phyloP scores from a whole-genome alignment of 306 rosid species.

The Acacia confusa region DNA sequence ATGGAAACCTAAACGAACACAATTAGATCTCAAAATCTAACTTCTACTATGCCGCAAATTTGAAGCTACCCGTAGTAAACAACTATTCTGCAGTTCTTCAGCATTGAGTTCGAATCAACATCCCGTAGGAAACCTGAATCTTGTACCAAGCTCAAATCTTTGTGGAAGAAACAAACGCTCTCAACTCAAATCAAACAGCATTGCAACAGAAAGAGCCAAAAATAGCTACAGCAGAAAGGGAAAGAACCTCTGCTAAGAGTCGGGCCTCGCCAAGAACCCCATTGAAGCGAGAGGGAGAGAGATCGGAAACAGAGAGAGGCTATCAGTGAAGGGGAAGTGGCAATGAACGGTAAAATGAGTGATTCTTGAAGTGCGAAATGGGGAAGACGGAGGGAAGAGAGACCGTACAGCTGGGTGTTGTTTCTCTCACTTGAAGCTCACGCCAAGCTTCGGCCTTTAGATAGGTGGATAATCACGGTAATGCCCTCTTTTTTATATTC shows the following conservation, averaged over 20 bases:
- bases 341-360: constrained; percentile 39
- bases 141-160: constrained; percentile 1
- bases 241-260: background rate
- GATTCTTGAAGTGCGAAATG: constrained; percentile 52
- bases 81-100: background rate
- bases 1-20: constrained; percentile 27
- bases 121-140: background rate
- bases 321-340: constrained; percentile 41
- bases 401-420: constrained; percentile 33
- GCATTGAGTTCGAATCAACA: background rate
- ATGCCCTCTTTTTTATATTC: constrained; percentile 38
- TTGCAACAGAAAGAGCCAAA: background rate
- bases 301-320: constrained; percentile 21
- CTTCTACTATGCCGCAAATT: constrained; percentile 10
- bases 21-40: constrained; percentile 42
- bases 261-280: constrained; percentile 9
- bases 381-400: constrained; percentile 41
- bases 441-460: constrained; percentile 50
- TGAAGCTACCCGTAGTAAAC: background rate
- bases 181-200: constrained; percentile 19
- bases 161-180: background rate
- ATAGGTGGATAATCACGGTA: constrained; percentile 57
- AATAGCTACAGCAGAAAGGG: background rate
- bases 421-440: constrained; percentile 77
- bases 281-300: constrained; percentile 3